These are phyloP conservation scores for Aechmea fasciata DNA, from an alignment of 176 grass and related monocot species.

Conservation along the genomic window DNA sequence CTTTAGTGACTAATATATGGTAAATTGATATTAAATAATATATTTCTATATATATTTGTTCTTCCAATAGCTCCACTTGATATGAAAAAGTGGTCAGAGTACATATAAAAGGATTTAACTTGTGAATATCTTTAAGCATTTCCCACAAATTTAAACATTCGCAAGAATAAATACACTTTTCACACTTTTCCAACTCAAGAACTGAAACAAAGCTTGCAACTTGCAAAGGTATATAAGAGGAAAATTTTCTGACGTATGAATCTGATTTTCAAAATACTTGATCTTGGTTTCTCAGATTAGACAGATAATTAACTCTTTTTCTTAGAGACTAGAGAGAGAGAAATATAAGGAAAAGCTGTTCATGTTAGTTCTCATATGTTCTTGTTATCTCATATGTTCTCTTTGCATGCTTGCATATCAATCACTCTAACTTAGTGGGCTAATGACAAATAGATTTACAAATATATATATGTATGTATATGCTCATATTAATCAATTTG, in stretches of 20 bases:
- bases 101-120: neutral
- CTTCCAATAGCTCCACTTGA: neutral
- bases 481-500: too few species aligned
- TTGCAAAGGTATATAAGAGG: neutral
- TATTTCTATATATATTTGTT: neutral
- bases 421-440: neutral
- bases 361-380: neutral
- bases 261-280: neutral
- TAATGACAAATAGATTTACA: neutral
- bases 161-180: neutral
- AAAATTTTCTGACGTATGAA: neutral
- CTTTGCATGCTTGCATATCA: neutral
- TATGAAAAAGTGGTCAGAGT: neutral
- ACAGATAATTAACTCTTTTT: neutral
- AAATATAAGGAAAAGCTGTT: neutral
- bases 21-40: neutral
- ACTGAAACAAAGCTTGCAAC: neutral
- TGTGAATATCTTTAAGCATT: neutral
- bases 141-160: neutral
- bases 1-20: neutral
- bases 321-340: neutral
- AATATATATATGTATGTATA: too few species aligned
- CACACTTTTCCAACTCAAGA: neutral
- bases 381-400: neutral
- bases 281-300: neutral